Evolutionary conservation across 495 filamentous ascomycete species (phyloP), one percentile per base, ranked within the genome.

Genomic region (Corynascus novoguineensis): DNA sequence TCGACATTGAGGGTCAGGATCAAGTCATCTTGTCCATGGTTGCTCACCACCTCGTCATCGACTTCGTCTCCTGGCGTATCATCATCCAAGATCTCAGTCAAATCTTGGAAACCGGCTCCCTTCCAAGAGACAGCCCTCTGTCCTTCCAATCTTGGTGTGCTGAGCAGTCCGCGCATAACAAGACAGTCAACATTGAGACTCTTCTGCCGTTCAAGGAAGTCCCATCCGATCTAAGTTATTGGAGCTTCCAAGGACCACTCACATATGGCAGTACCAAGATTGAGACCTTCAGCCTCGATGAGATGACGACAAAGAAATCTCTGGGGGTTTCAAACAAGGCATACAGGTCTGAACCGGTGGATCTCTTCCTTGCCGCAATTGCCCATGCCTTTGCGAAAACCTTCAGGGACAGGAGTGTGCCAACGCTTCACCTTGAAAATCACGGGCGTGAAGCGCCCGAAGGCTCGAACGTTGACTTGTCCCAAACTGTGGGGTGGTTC

Each of bases 401-500:
- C 15, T 74, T 73, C 62, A 59, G 50, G 0, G 79, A 82, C 59
- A 68, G 80, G n/a, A 38, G 53, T 2, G 29, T 71, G 2, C 78
- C 81, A 9, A 69, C 73, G 0, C 70, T 85, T 24, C 63, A 60
- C 47, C 50, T 51, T 14, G 81, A 84, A 65, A 79, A 76, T 8
- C 81, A 85, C 50, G 82, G 82, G 5, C 67, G 82, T 25, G 81
- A 84, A 55, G 59, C 73, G 0, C 82, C 74, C 70, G 76, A 79
- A 47, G 63, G 67, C 4, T 57, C 52, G 6, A 27, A 57, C 25
- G 73, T 83, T 21, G 81, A 85, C 60, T 69, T 85, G 25, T 81
- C 82, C 1, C 73, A 75, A 25, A 84, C 82, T 10, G 75, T 84
- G 8, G 82, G 82, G 8, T 85, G 82, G 82, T 85, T 85, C 60